A percentile compares a stretch with the other conserved stretches of the same genome.
Conservation (phyloP, 2,329 filamentous ascomycete genomes). For the Esteya vermicola region DNA sequence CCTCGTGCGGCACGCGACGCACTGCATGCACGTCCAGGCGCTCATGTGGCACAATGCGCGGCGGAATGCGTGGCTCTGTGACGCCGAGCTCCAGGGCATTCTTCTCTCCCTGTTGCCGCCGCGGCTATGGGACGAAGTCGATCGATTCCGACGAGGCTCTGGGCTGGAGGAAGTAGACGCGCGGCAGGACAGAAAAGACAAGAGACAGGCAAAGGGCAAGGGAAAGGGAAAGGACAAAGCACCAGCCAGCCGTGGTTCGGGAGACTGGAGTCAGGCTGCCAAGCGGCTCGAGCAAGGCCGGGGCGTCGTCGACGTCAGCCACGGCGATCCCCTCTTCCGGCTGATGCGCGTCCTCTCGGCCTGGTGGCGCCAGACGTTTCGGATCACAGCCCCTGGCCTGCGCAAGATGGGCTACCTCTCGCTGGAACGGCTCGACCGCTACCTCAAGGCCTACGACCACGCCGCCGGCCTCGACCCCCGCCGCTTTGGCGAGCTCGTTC, state of each 20-base stretch:
- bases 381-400: constrained; percentile 60
- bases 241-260: constrained; percentile 20
- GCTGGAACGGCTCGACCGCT: constrained; percentile 57
- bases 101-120: constrained; percentile 60
- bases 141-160: constrained; percentile 57
- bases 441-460: constrained; percentile 52
- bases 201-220: constrained; percentile 22
- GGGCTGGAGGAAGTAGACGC: constrained; percentile 33
- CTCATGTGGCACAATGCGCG: constrained; percentile 83
- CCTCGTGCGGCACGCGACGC: constrained; percentile 61
- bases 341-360: constrained; percentile 62
- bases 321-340: constrained; percentile 66
- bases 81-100: constrained; percentile 59
- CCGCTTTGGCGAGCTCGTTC: constrained; percentile 63
- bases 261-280: constrained; percentile 62
- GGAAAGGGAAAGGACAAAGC: constrained; percentile 21
- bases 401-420: constrained; percentile 85
- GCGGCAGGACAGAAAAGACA: neutral
- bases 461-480: constrained; percentile 19
- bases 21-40: constrained; percentile 78
- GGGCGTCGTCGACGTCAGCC: constrained; percentile 62
- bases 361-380: constrained; percentile 83
- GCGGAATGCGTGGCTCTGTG: constrained; percentile 72
- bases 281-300: constrained; percentile 55
- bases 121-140: constrained; percentile 55